Base-by-base conservation (phyloP, 192 early-diverging fungal species). In the Gorgonomyces haynaldii region DNA sequence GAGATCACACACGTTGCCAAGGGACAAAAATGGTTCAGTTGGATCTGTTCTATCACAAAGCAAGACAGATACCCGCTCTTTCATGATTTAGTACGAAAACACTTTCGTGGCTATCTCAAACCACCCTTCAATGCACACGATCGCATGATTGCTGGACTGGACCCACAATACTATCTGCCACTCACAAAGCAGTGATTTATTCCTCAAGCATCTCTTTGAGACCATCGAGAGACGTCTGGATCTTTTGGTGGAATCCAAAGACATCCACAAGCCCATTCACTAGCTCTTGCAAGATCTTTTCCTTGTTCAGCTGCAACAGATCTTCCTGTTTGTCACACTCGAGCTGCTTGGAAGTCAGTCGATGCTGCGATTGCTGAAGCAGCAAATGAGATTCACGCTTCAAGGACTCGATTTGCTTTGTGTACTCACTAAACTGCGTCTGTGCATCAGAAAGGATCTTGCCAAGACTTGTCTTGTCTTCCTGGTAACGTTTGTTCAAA, bases 71-170 rank as follows among this genome's bases (percentile, higher is more conserved):
- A 72, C 60, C 10, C 37, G 8, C 56, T 45, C 36, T 72, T 72
- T 38, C 69, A 72, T 48, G 29, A 37, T 13, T 37, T 69, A 13
- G 69, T 72, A 0, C 56, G 55, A 19, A 35, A 60, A 16, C 53
- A 70, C 25, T 81, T 79, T 43, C 45, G 61, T 16, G 81, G 81
- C 16, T 56, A 48, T 2, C 43, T 81, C 13, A 81, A 79, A 48
- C 81, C 81, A 4, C 81, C 81, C 37, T 82, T 81, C 53, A 82
- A 82, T 59, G 72, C 72, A 25, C 60, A 39, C 23, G 80, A 73
- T 30, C 53, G 80, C 2, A 54, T 67, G 32, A 57, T 48, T 13
- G 80, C 78, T 20, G 80, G 80, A 0, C 43, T 82, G 47, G 76
- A 72, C 37, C n/a, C 37, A 35, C 38, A 68, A 16, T 72, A 54